Evolutionary conservation across 169 alveolate genomes (phyloP).

Genomic region (Babesia gibsoni): DNA sequence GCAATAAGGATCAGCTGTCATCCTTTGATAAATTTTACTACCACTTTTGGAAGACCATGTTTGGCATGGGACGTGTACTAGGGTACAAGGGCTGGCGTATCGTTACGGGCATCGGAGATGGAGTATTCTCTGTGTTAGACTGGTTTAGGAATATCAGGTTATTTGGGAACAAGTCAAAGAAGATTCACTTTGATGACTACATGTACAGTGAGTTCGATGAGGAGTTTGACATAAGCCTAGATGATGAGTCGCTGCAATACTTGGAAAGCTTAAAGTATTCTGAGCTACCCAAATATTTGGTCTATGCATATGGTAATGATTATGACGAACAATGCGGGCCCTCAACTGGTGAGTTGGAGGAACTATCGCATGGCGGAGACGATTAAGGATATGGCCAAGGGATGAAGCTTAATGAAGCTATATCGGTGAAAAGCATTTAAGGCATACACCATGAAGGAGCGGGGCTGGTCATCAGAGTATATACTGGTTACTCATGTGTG

Average conservation of each 20-base stretch:
- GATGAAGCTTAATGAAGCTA: too few relatives aligned
- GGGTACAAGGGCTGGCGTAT: neutral
- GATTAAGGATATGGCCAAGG: too few relatives aligned
- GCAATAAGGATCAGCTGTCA: neutral
- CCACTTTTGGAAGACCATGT: neutral
- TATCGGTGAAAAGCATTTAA: too few relatives aligned
- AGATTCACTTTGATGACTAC: neutral
- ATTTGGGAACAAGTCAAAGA: neutral
- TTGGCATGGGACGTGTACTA: neutral
- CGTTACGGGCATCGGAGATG: neutral
- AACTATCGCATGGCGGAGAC: too few relatives aligned
- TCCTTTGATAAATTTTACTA: neutral
- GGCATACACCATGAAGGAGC: too few relatives aligned
- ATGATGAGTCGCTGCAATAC: neutral
- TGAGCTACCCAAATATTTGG: too few relatives aligned
- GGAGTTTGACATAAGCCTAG: slow-evolving; percentile 9
- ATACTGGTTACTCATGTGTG: too few relatives aligned
- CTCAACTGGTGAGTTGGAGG: too few relatives aligned
- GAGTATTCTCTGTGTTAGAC: neutral
- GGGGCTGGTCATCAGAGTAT: too few relatives aligned
- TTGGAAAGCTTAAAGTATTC: neutral
- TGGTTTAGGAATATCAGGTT: neutral
- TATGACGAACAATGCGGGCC: too few relatives aligned
- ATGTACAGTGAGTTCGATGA: slow-evolving; percentile 9
- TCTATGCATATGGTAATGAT: too few relatives aligned